Base-by-base conservation (phyloP, 176 grass and related monocot genomes). In the Panicum miliaceum region DNA sequence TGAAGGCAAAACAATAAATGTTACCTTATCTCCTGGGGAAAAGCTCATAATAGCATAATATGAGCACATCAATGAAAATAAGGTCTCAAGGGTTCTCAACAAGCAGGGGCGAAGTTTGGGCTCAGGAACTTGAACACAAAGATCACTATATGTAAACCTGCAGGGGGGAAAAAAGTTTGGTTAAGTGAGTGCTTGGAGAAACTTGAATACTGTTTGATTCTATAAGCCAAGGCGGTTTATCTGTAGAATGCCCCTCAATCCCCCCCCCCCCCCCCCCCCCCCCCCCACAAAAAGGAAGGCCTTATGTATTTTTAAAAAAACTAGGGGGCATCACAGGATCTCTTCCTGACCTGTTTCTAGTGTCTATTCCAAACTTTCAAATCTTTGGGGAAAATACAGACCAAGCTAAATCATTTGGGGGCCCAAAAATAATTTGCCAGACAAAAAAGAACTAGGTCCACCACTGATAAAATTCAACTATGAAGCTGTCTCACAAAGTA, bases 61-160 rank as follows among this genome's bases (percentile, higher is more conserved):
- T 75, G 96, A 99, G 74, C 86, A 87, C 85, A 99, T 99, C 76
- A 95, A 88, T 64, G 71, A 90, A 94, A 96, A 99, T 85, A 95
- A 82, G 65, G 62, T 86, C 84, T 92, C 89, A 32, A 99, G 89
- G 83, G 93, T 94, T 96, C 79, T 96, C 79, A 99, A 94, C 76
- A 99, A 94, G 74, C 93, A 96, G 63, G 89, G 68, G n/a, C 96
- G 89, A 81, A 99, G 89, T 88, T 92, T 95, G 64, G 93, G 87
- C 81, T 99, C 96, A 81, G 91, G 96, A 73, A 99, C 71, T 89
- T 93, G 94, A 90, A 82, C 91, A 86, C 96, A 99, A 64, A 99
- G 85, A 90, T 99, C 96, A 81, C 93, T 99, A 73, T 96, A 99
- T 66, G 96, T 99, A 85, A 99, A 92, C 90, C 96, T 98, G 93